A percentile compares a stretch with the other conserved stretches of the same genome.
Conservation (phyloP, 441 rosid species). For the Adansonia madagascariensis region DNA sequence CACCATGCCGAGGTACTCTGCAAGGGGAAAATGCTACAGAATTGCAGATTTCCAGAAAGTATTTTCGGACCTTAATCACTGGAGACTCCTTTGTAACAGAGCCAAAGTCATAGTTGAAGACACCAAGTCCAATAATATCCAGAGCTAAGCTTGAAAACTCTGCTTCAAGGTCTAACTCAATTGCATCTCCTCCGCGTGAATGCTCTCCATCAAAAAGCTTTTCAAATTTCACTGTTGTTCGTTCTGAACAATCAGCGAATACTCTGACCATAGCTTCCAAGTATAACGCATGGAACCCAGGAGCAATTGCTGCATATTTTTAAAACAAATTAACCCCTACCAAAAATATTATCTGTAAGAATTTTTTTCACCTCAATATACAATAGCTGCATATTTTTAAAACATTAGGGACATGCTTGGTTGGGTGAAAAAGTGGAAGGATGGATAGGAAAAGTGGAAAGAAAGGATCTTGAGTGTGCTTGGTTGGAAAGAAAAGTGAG, state of each 20-base stretch:
- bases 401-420: too few species aligned
- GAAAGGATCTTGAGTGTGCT: too few species aligned
- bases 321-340: conserved; percentile 22
- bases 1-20: conserved; percentile 14
- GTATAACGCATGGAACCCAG: conserved; percentile 82
- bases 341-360: not conserved
- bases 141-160: conserved; percentile 95
- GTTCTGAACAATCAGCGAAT: conserved; percentile 80
- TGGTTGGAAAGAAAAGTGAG: too few species aligned
- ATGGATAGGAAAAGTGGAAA: too few species aligned
- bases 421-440: too few species aligned
- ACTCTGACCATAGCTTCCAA: conserved; percentile 91
- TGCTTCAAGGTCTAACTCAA: conserved; percentile 90
- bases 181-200: conserved; percentile 41
- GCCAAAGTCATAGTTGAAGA: conserved; percentile 91
- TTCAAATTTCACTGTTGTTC: conserved; percentile 71
- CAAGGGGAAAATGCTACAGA: not conserved
- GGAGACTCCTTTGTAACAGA: conserved; percentile 95
- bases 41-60: conserved; percentile 16
- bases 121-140: conserved; percentile 92
- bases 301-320: conserved; percentile 75
- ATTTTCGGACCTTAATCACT: conserved; percentile 70
- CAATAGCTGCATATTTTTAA: not conserved
- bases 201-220: conserved; percentile 55
- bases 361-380: not conserved